These are phyloP conservation scores for Eruca vesicaria DNA, from an alignment of 441 rosid genomes.

Conservation along the genomic window DNA sequence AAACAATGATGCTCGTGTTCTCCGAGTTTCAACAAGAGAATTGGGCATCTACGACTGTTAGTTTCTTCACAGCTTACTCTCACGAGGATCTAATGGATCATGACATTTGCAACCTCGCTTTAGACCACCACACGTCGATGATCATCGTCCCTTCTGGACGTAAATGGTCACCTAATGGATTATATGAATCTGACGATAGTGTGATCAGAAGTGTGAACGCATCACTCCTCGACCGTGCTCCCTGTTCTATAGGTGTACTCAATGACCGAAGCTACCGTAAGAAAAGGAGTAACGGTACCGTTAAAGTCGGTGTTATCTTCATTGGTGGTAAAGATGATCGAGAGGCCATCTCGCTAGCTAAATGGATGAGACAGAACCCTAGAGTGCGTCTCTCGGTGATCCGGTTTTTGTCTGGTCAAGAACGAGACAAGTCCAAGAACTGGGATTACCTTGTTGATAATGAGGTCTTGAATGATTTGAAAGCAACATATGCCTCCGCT, in stretches of 20 bases:
- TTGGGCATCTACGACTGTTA: conserved; percentile 20
- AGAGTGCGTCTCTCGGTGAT: conserved; percentile 27
- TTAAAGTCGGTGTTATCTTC: conserved; percentile 38
- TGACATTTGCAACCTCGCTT: conserved; percentile 49
- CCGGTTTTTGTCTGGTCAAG: conserved; percentile 13
- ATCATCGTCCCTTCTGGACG: conserved; percentile 49
- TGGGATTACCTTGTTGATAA: conserved; percentile 37
- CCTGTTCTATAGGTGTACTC: conserved; percentile 56
- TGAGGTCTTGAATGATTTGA: conserved; percentile 32
- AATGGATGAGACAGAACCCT: conserved; percentile 33
- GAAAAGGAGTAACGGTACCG: conserved; percentile 8
- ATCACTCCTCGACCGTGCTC: conserved; percentile 45
- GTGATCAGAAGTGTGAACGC: conserved; percentile 37
- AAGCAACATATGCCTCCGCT: background rate
- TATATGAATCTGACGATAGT: conserved; percentile 34
- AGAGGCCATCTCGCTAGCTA: conserved; percentile 38
- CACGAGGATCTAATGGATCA: conserved; percentile 38
- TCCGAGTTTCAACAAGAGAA: conserved; percentile 31
- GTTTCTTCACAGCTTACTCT: conserved; percentile 42
- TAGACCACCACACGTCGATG: conserved; percentile 41
- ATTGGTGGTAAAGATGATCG: conserved; percentile 46
- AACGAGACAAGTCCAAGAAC: background rate
- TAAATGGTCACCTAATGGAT: conserved; percentile 42
- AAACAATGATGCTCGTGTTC: conserved; percentile 41
- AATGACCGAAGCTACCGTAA: conserved; percentile 41